Evolutionary conservation across 768 basidiomycete genomes (phyloP).

Genomic region (Stropharia rugosoannulata): DNA sequence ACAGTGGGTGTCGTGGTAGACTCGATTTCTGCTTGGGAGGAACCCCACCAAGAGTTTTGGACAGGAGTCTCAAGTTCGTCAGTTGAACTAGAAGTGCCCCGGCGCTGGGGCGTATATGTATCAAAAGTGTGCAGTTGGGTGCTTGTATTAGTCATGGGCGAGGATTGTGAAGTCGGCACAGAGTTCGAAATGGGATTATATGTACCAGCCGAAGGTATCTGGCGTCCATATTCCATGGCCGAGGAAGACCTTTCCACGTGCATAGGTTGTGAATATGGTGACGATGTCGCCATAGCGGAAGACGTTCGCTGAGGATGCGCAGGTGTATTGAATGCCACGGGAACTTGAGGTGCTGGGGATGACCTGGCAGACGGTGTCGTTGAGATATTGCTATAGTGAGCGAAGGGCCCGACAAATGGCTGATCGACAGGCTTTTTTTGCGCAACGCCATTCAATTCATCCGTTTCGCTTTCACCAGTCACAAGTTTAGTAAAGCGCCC

Average conservation of each 20-base stretch:
- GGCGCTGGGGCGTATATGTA: slow-evolving; percentile 10
- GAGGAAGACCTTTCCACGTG: slow-evolving; percentile 75
- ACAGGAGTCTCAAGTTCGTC: slow-evolving; percentile 33
- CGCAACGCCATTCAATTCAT: slow-evolving; percentile 32
- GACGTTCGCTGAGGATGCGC: slow-evolving; percentile 59
- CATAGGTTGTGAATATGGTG: slow-evolving; percentile 38
- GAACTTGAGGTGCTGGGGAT: slow-evolving; percentile 65
- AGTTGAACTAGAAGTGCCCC: slow-evolving; percentile 23
- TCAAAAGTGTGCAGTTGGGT: slow-evolving; percentile 26
- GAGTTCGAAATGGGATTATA: slow-evolving; percentile 52
- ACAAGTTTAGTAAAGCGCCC: slow-evolving; percentile 92
- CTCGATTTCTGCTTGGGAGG: slow-evolving; percentile 33
- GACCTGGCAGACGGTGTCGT: slow-evolving; percentile 70
- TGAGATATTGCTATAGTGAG: slow-evolving; percentile 91
- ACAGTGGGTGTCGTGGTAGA: slow-evolving; percentile 62
- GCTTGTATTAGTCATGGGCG: slow-evolving; percentile 25
- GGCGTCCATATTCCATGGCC: slow-evolving; percentile 71
- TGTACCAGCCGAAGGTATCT: slow-evolving; percentile 51
- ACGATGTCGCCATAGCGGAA: slow-evolving; percentile 65
- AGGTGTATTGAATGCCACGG: slow-evolving; percentile 27
- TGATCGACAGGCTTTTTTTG: slow-evolving; percentile 36
- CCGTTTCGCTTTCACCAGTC: slow-evolving; percentile 79
- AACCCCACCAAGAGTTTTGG: slow-evolving; percentile 65
- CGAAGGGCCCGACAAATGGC: slow-evolving; percentile 76
- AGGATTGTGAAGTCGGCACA: slow-evolving; percentile 36